Percentiles rank a stretch among this genome's conserved stretches.
Evolutionary conservation across 371 early-diverging fungal genomes (phyloP).

Genomic region (Mucor circinelloides): DNA sequence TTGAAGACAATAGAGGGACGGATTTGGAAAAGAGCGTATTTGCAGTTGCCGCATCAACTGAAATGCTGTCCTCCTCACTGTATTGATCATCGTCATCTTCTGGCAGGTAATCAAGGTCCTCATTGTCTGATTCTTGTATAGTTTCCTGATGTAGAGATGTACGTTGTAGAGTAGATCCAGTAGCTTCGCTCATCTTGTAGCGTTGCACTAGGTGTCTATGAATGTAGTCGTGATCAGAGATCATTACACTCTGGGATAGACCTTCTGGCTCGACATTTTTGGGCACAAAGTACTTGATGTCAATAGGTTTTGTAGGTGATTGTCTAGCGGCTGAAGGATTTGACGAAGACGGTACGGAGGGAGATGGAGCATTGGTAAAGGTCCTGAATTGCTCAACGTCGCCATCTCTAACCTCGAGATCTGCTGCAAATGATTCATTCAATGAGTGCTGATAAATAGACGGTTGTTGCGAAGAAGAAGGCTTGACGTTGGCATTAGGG

Average conservation of each 20-base stretch:
- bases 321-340: not conserved
- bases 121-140: not conserved
- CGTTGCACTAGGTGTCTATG: not conserved
- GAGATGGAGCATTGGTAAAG: not conserved
- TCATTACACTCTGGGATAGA: not conserved
- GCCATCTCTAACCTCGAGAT: not conserved
- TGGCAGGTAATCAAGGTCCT: not conserved
- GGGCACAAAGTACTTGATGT: not conserved
- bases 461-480: not conserved
- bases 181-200: not conserved
- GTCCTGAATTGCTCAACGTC: not conserved
- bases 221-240: not conserved
- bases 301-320: not conserved
- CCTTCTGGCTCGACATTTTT: not conserved
- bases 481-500: not conserved
- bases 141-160: not conserved
- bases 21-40: not conserved
- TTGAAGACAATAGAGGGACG: not conserved
- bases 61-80: not conserved
- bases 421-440: not conserved
- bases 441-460: not conserved
- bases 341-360: not conserved
- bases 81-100: not conserved
- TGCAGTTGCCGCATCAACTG: not conserved
- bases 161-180: not conserved